Evolutionary conservation across 768 basidiomycete genomes (phyloP).

Genomic region (Boletus vinaceobasis): DNA sequence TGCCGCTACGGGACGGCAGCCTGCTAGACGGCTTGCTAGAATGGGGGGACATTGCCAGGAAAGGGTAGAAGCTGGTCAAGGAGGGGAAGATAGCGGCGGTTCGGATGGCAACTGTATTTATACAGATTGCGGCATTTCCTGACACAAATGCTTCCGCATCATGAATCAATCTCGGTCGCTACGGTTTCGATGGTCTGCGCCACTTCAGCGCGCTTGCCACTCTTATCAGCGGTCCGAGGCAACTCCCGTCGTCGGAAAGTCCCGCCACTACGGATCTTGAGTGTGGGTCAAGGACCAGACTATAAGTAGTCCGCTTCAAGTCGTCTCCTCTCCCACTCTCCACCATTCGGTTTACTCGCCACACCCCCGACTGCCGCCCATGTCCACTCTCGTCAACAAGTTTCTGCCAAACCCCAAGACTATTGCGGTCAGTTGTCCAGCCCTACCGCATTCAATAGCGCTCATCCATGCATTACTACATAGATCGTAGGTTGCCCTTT

Average conservation of each 20-base stretch:
- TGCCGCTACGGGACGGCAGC: slow-evolving; percentile 36
- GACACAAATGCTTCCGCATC: background rate
- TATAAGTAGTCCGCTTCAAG: background rate
- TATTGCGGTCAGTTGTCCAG: slow-evolving; percentile 62
- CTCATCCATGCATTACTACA: slow-evolving; percentile 9
- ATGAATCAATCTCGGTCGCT: background rate
- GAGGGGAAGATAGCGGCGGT: slow-evolving; percentile 10
- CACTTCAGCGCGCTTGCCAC: no score
- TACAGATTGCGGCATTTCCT: slow-evolving; percentile 12
- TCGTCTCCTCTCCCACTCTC: background rate
- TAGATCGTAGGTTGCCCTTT: slow-evolving; percentile 97
- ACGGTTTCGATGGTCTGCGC: no score
- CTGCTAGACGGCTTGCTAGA: slow-evolving; percentile 28
- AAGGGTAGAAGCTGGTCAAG: background rate
- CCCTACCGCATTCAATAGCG: background rate
- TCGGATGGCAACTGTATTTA: slow-evolving; percentile 10
- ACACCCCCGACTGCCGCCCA: background rate
- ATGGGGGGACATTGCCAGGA: slow-evolving; percentile 21
- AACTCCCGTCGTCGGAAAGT: slow-evolving; percentile 6
- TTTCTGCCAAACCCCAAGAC: slow-evolving; percentile 61
- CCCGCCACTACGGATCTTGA: slow-evolving; percentile 3
- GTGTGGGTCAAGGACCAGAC: background rate
- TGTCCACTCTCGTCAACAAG: slow-evolving; percentile 26
- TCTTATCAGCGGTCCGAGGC: background rate
- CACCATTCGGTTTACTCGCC: background rate